phyloP scores from a whole-genome alignment of 2,329 filamentous ascomycete genomes.

The Venturia asperata region DNA sequence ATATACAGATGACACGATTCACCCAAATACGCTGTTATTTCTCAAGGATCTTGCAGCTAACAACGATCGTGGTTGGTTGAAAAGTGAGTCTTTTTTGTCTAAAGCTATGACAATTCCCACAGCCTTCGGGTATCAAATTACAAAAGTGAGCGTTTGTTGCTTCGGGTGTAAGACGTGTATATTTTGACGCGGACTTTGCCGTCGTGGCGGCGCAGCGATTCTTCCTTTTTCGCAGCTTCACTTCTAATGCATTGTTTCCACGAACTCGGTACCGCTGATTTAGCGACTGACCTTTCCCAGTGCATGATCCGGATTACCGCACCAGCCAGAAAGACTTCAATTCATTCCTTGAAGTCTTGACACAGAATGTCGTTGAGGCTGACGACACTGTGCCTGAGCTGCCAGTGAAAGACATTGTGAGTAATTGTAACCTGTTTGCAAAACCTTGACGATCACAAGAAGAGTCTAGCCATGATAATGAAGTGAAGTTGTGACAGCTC shows the following conservation, averaged over 20 bases:
- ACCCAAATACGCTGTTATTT: slow-evolving; percentile 58
- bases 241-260: neutral
- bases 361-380: slow-evolving; percentile 59
- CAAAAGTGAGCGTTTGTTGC: neutral
- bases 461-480: neutral
- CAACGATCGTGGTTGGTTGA: slow-evolving; percentile 58
- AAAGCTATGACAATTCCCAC: neutral
- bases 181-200: neutral
- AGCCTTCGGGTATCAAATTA: neutral
- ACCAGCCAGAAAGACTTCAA: slow-evolving; percentile 74
- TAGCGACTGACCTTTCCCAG: slow-evolving; percentile 39
- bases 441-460: neutral
- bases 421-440: slow-evolving; percentile 22
- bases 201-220: neutral
- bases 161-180: neutral
- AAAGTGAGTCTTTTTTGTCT: slow-evolving; percentile 40
- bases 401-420: slow-evolving; percentile 71
- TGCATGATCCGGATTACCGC: slow-evolving; percentile 72
- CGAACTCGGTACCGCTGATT: neutral
- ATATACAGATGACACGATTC: slow-evolving; percentile 51
- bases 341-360: slow-evolving; percentile 66
- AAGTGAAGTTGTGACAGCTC: neutral
- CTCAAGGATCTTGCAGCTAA: slow-evolving; percentile 51
- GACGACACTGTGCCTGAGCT: slow-evolving; percentile 83
- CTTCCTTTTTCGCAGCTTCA: neutral